Base-by-base conservation (phyloP, 257 asterid genomes). In the Gentiana dahurica region DNA sequence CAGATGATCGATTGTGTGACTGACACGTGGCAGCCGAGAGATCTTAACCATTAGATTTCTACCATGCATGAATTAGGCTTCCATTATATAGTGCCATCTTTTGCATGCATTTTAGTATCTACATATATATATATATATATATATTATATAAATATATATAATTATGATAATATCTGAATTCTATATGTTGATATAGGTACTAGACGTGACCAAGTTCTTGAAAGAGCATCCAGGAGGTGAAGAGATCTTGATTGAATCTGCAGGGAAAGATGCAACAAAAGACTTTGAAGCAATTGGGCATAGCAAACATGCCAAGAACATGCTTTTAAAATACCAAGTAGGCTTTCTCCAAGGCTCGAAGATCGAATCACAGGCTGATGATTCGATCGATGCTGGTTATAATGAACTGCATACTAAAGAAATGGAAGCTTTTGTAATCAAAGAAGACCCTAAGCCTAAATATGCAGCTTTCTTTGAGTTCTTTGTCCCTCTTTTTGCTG, bases 201-300 rank as follows among this genome's bases (percentile, higher is more conserved):
- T 73, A 13, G 59, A 73, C 10, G 71, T 70, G 58, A 70, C 73
- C 8, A 54, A 39, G 61, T 77, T 1, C 45, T 15, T 73, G 11
- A 67, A 66, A 48, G 79, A 73, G 48, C 79, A 77, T 46, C 82
- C 79, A 0, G 45, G 45, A 2, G 79, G 79, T 36, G 82, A 70
- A 46, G 82, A 70, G 66, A 71, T 64, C 33, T 62, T 77, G 77
- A 34, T 70, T 12, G 79, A 77, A 58, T 57, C 55, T 38, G 70
- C 73, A 5, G 82, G 82, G 15, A 70, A 73, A 55, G 79, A 77
- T 39, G 82, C 73, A 50, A 66, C 82, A 0, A 70, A 65, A 61
- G 75, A 59, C 33, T 77, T 77, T 60, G 77, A 66, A 51, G 65
- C 62, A 36, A 55, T 70, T 45, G 82, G 79, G 7, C 77, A 77